Conservation (phyloP, 1,284 basidiomycete species). For the Apiotrichum siamense region DNA sequence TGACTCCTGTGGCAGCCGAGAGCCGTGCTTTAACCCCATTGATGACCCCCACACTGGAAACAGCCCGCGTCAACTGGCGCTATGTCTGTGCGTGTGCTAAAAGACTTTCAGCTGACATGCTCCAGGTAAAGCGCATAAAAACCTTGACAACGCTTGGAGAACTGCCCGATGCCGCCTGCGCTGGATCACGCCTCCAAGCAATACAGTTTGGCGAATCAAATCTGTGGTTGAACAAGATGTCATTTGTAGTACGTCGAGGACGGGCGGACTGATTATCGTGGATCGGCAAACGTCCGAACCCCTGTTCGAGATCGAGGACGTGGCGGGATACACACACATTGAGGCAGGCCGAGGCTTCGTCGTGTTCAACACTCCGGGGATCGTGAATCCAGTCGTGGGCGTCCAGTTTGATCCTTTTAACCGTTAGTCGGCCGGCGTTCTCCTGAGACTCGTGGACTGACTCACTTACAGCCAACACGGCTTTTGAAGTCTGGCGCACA, state of each 20-base stretch:
- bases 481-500: conserved; percentile 29
- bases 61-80: conserved; percentile 15
- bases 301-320: conserved; percentile 24
- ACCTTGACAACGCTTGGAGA: conserved; percentile 27
- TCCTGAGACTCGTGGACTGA: neutral
- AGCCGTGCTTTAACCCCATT: neutral
- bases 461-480: conserved; percentile 7
- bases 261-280: conserved; percentile 7
- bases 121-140: conserved; percentile 15
- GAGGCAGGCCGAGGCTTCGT: conserved; percentile 36
- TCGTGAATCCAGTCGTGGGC: conserved; percentile 3
- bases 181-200: conserved; percentile 26
- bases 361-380: conserved; percentile 22
- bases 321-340: conserved; percentile 28
- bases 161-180: conserved; percentile 21
- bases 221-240: conserved; percentile 27
- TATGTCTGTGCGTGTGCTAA: conserved; percentile 12
- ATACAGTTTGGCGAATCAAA: conserved; percentile 39
- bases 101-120: neutral
- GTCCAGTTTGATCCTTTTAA: conserved; percentile 1
- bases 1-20: too few species aligned
- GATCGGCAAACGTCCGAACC: conserved; percentile 12
- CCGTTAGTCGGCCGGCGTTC: neutral
- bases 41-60: neutral
- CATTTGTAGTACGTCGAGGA: conserved; percentile 25